Evolutionary conservation across 768 basidiomycete species (phyloP).

Genomic region (Lactifluus piperatus): DNA sequence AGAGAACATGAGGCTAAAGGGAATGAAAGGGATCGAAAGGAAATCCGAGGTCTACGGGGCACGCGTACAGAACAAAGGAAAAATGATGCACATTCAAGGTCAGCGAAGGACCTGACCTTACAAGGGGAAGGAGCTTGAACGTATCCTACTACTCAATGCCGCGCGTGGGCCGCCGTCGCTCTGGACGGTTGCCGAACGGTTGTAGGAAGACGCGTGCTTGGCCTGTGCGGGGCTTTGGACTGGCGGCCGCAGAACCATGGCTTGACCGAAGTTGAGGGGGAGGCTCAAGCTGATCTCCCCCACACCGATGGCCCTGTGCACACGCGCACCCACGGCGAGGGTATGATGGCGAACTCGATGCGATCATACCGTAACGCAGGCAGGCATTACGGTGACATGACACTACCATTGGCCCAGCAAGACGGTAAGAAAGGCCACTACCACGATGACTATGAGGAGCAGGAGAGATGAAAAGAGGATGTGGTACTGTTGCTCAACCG

Average conservation of each 20-base stretch:
- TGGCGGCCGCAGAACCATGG: slow-evolving; percentile 41
- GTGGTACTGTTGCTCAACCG: slow-evolving; percentile 31
- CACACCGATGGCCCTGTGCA: slow-evolving; percentile 28
- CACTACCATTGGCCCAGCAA: slow-evolving; percentile 11
- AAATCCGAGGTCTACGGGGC: too few species aligned
- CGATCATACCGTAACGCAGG: slow-evolving; percentile 15
- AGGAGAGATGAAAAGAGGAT: slow-evolving; percentile 39
- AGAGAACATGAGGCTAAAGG: too few species aligned
- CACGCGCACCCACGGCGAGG: slow-evolving; percentile 57
- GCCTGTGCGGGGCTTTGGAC: slow-evolving; percentile 80
- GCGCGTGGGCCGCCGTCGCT: not conserved
- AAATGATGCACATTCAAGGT: too few species aligned
- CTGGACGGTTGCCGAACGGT: slow-evolving; percentile 70
- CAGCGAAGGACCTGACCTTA: too few species aligned
- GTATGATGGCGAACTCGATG: slow-evolving; percentile 23
- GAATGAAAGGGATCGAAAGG: too few species aligned
- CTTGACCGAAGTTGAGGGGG: slow-evolving; percentile 52
- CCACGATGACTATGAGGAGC: not conserved
- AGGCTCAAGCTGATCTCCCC: not conserved
- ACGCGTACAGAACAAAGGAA: too few species aligned
- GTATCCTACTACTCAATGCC: slow-evolving; percentile 51
- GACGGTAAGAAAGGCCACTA: not conserved
- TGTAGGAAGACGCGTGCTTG: slow-evolving; percentile 81
- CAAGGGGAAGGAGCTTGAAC: slow-evolving; percentile 77
- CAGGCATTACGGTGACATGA: slow-evolving; percentile 22